phyloP scores from a whole-genome alignment of 2,329 filamentous ascomycete species.

The Neonectria ditissima region DNA sequence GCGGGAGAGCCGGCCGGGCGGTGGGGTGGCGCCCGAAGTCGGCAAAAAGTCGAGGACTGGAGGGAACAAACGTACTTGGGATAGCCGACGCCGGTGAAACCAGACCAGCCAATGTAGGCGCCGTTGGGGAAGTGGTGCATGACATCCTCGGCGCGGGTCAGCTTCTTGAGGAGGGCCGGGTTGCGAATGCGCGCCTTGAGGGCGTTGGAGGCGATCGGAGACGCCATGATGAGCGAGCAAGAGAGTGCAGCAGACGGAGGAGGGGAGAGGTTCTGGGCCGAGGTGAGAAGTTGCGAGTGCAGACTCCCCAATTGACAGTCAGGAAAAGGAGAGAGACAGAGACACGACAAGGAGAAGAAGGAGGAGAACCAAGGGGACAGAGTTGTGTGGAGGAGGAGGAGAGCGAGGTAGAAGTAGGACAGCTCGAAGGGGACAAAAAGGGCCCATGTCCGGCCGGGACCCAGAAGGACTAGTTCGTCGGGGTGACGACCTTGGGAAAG shows the following conservation, averaged over 20 bases:
- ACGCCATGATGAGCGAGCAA: slow-evolving; percentile 55
- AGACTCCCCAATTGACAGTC: slow-evolving; percentile 20
- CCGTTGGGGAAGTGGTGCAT: slow-evolving; percentile 85
- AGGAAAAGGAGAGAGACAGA: slow-evolving; percentile 29
- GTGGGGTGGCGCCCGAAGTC: slow-evolving; percentile 18
- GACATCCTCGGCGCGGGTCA: slow-evolving; percentile 82
- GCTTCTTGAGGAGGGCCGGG: slow-evolving; percentile 82
- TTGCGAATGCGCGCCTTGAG: slow-evolving; percentile 81
- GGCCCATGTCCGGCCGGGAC: slow-evolving; percentile 16
- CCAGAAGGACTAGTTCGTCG: slow-evolving; percentile 34
- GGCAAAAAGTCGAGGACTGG: slow-evolving; percentile 3
- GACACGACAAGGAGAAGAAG: slow-evolving; percentile 25
- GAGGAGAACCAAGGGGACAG: slow-evolving; percentile 3
- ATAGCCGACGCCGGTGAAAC: slow-evolving; percentile 91
- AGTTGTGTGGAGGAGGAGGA: slow-evolving; percentile 24
- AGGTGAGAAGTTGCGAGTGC: neutral
- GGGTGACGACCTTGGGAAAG: slow-evolving; percentile 30
- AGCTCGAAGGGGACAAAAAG: slow-evolving; percentile 18
- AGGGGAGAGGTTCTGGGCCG: slow-evolving; percentile 17
- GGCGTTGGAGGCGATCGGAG: slow-evolving; percentile 73
- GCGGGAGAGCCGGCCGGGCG: slow-evolving; percentile 10
- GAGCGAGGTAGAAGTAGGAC: slow-evolving; percentile 28
- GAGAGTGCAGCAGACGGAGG: slow-evolving; percentile 25
- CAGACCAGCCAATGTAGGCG: slow-evolving; percentile 90
- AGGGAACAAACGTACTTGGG: slow-evolving; percentile 68